Percentiles rank a stretch among this genome's conserved stretches.
These are phyloP conservation scores for Nothophaeocryptopus gaeumannii DNA, from an alignment of 2,329 filamentous ascomycete species.

Conservation along the genomic window DNA sequence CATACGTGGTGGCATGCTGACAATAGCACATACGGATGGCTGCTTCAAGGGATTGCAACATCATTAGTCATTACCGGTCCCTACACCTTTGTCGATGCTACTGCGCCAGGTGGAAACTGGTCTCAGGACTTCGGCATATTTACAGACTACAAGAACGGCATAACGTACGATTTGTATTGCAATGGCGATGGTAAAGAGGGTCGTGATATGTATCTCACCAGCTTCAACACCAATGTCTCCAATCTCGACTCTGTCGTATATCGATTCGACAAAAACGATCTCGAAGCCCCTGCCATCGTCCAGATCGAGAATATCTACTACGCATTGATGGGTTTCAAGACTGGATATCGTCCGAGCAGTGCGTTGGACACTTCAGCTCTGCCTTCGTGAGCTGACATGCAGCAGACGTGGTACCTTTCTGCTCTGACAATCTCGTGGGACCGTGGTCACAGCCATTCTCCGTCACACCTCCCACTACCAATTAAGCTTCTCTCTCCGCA, in stretches of 20 bases:
- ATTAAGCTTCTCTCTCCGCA: constrained; percentile 56
- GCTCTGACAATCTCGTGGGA: constrained; percentile 55
- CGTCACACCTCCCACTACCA: constrained; percentile 60
- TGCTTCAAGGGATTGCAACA: constrained; percentile 57
- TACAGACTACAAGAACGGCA: constrained; percentile 58
- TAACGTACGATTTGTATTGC: constrained; percentile 57
- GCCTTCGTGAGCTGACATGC: neutral
- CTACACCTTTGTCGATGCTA: constrained; percentile 55
- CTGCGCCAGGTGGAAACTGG: constrained; percentile 59
- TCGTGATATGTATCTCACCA: constrained; percentile 57
- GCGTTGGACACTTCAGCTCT: constrained; percentile 7
- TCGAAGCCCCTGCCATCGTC: constrained; percentile 60
- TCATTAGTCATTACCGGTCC: constrained; percentile 54
- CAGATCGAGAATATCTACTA: constrained; percentile 61
- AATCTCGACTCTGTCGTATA: constrained; percentile 53
- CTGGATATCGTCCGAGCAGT: constrained; percentile 61
- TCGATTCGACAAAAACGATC: constrained; percentile 59
- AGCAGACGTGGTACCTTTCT: constrained; percentile 57
- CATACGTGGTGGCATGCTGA: constrained; percentile 64
- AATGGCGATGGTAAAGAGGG: constrained; percentile 57
- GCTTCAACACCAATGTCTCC: constrained; percentile 53
- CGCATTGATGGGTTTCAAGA: constrained; percentile 62
- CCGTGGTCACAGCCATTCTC: constrained; percentile 62
- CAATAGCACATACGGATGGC: constrained; percentile 55
- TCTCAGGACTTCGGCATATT: constrained; percentile 62